phyloP scores from a whole-genome alignment of 2,329 filamentous ascomycete genomes.

The Neopestalotiopsis clavispora region DNA sequence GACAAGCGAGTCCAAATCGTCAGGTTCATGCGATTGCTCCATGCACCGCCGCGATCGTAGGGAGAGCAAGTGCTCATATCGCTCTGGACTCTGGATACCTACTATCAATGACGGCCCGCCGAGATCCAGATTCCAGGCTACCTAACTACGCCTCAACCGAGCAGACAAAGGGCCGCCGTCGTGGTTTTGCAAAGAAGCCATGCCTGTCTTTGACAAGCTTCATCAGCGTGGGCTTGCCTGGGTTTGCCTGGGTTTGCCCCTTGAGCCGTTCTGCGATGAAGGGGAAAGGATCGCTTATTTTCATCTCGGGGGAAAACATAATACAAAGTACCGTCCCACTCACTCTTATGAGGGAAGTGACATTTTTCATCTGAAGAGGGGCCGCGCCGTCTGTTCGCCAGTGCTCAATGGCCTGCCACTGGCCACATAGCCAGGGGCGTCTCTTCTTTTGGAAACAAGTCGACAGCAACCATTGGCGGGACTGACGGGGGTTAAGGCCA shows the following conservation, averaged over 20 bases:
- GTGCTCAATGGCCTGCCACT: background rate
- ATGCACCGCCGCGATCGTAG: background rate
- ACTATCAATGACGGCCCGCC: slow-evolving; percentile 5
- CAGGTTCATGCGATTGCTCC: background rate
- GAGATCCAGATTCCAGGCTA: background rate
- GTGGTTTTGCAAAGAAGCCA: background rate
- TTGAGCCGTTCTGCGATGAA: slow-evolving; percentile 2
- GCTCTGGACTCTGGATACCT: background rate
- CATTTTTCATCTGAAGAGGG: slow-evolving; percentile 15
- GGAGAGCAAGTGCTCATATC: background rate
- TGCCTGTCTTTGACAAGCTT: slow-evolving; percentile 12
- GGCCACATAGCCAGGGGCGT: slow-evolving; percentile 6
- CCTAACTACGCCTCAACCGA: slow-evolving; percentile 8
- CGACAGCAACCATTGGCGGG: slow-evolving; percentile 12
- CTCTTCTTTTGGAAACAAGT: slow-evolving; percentile 16
- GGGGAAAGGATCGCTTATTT: slow-evolving; percentile 16
- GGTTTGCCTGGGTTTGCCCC: slow-evolving; percentile 1
- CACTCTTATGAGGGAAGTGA: slow-evolving; percentile 14
- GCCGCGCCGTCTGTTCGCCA: slow-evolving; percentile 11
- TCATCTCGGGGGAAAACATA: slow-evolving; percentile 13
- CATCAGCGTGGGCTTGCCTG: background rate
- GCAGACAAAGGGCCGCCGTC: slow-evolving; percentile 1
- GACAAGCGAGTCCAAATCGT: background rate
- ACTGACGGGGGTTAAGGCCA: slow-evolving; percentile 17
- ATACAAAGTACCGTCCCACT: slow-evolving; percentile 16